Base-by-base conservation (phyloP, 768 basidiomycete species). In the Lactarius akahatsu region DNA sequence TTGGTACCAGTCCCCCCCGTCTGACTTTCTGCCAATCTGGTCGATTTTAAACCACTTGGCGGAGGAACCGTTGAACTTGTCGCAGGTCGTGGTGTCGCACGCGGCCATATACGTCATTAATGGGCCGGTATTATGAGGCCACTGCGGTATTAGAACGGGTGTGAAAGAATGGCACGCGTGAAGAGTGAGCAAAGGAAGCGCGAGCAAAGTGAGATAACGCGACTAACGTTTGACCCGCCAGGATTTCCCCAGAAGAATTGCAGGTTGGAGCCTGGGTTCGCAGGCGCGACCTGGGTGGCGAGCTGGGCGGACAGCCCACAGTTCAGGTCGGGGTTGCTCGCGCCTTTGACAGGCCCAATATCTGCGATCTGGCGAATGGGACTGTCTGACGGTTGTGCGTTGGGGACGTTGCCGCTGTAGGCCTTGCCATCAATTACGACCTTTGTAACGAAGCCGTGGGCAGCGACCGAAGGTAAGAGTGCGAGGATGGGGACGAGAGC, bases 21-120 rank as follows among this genome's bases (percentile, higher is more conserved):
- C 68, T 10, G 59, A 10, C 59, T 72, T 62, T 65, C 67, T 69
- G 62, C 77, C 77, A 5, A 70, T 70, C 66, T 78, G 64, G 62
- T 72, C 72, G 47, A 77, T 76, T 80, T 92, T 92, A 83, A 91
- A 90, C 88, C 88, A 92, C 73, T 83, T 78, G 20, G 88, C 87
- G 8, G 79, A 72, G 15, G 83, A 78, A 4, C 85, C 73, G 70
- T 90, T 79, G 75, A 87, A 90, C 71, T 85, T 76, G 71, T 82
- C 81, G 75, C 90, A 92, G 0, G 80, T 79, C 57, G 77, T 75
- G 0, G 81, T 52, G 13, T 61, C 83, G 72, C 91, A 92, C 34
- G 78, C 76, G 2, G 89, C 82, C 83, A 92, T 82, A 73, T 92
- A 92, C 41, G 88, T 90, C 76, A 91, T 76, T 75, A 91, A 77